phyloP scores from a whole-genome alignment of 1,284 basidiomycete species.

The Puccinia coronata region DNA sequence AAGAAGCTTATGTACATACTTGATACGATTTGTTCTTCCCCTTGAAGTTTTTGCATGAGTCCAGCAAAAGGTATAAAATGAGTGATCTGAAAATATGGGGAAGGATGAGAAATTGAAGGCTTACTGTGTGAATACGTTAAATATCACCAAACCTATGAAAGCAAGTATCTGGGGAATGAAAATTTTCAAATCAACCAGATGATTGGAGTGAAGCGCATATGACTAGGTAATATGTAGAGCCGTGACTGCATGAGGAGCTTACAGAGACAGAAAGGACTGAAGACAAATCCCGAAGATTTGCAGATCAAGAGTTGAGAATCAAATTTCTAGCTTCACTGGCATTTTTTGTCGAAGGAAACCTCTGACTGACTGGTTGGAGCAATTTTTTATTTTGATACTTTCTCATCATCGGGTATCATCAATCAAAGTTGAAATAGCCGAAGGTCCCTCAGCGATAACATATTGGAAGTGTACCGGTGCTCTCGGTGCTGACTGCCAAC shows the following conservation, averaged over 20 bases:
- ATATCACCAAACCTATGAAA: background rate
- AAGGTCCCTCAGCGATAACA: too few species aligned
- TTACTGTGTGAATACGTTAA: too few species aligned
- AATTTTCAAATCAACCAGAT: too few species aligned
- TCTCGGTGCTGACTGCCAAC: too few species aligned
- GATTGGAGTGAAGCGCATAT: too few species aligned
- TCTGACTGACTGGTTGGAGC: slow-evolving; percentile 10
- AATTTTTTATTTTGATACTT: background rate
- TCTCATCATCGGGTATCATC: slow-evolving; percentile 1
- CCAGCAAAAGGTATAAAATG: background rate
- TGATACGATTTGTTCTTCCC: background rate
- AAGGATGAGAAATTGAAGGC: background rate
- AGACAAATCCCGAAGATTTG: too few species aligned
- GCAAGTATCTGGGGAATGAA: background rate
- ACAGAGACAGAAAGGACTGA: background rate
- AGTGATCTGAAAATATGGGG: background rate
- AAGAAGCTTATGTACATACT: background rate
- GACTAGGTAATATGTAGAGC: too few species aligned
- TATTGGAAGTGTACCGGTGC: too few species aligned
- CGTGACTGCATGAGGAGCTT: background rate
- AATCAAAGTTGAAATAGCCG: background rate
- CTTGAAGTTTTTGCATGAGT: background rate
- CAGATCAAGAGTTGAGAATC: too few species aligned
- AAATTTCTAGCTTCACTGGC: too few species aligned
- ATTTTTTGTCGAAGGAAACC: background rate